Evolutionary conservation across 2,329 filamentous ascomycete genomes (phyloP).

Genomic region (Aspergillus tanneri): DNA sequence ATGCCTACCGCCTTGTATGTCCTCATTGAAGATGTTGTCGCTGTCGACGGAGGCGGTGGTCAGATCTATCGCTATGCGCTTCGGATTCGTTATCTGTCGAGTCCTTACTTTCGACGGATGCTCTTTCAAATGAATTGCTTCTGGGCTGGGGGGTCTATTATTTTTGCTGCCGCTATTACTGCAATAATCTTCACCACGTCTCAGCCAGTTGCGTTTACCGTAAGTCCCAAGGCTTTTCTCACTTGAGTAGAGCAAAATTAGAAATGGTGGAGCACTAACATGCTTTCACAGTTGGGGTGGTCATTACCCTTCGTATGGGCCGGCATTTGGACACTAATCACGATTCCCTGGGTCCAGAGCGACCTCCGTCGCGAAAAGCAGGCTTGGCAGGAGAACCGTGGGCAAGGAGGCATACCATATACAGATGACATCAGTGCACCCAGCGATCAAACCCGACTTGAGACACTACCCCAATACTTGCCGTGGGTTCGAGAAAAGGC

Average conservation of each 20-base stretch:
- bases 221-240: constrained; percentile 13
- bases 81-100: constrained; percentile 54
- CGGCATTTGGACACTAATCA: constrained; percentile 49
- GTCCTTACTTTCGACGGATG: constrained; percentile 55
- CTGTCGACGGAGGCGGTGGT: constrained; percentile 64
- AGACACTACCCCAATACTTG: constrained; percentile 30
- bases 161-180: constrained; percentile 49
- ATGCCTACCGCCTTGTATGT: constrained; percentile 64
- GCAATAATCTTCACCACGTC: constrained; percentile 51
- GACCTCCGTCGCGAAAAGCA: constrained; percentile 47
- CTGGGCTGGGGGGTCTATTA: constrained; percentile 55
- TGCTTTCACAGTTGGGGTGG: constrained; percentile 17
- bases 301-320: constrained; percentile 31
- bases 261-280: neutral
- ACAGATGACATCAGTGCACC: constrained; percentile 40
- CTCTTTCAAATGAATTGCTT: constrained; percentile 57
- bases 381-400: constrained; percentile 39
- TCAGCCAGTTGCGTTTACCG: constrained; percentile 50
- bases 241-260: constrained; percentile 20
- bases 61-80: constrained; percentile 54
- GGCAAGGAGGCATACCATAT: constrained; percentile 37
- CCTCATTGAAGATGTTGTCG: constrained; percentile 66
- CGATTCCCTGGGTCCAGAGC: constrained; percentile 48
- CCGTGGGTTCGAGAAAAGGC: constrained; percentile 32
- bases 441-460: constrained; percentile 38